Percentiles rank a stretch among this genome's conserved stretches.
Evolutionary conservation across 495 filamentous ascomycete genomes (phyloP).

Genomic region (Xylaria sp.): DNA sequence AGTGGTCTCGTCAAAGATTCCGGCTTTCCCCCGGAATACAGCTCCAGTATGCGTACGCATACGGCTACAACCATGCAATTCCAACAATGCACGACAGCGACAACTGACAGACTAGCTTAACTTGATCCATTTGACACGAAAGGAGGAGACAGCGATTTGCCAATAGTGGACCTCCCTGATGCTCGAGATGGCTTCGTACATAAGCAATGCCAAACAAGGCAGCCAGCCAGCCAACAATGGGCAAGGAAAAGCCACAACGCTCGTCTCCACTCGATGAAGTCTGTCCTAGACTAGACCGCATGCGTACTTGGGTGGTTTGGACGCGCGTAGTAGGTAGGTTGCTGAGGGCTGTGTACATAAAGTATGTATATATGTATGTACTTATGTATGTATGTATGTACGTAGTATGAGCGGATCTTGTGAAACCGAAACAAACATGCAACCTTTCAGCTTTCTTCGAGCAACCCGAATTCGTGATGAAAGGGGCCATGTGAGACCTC

Average conservation of each 20-base stretch:
- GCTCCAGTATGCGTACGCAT: no score
- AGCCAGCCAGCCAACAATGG: slow-evolving; percentile 7
- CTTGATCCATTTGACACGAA: not conserved
- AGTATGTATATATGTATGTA: no score
- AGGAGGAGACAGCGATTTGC: not conserved
- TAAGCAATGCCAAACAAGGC: slow-evolving; percentile 8
- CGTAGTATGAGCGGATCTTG: not conserved
- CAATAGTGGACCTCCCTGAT: not conserved
- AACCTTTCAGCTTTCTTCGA: slow-evolving; percentile 18
- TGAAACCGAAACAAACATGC: slow-evolving; percentile 15
- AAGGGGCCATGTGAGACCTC: slow-evolving; percentile 10
- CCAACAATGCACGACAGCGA: not conserved
- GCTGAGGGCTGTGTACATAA: slow-evolving; percentile 11
- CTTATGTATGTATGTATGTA: no score
- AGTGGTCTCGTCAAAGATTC: slow-evolving; percentile 7
- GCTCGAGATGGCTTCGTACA: not conserved
- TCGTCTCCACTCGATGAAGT: slow-evolving; percentile 1
- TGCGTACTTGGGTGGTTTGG: not conserved
- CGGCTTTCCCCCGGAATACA: not conserved
- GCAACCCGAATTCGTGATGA: not conserved
- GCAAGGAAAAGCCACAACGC: slow-evolving; percentile 9
- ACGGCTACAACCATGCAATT: slow-evolving; percentile 9
- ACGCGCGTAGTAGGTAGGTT: slow-evolving; percentile 10
- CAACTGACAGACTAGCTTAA: not conserved
- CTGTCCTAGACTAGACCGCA: slow-evolving; percentile 15